Conservation (phyloP, 768 basidiomycete genomes). For the Lyophyllum semitale region DNA sequence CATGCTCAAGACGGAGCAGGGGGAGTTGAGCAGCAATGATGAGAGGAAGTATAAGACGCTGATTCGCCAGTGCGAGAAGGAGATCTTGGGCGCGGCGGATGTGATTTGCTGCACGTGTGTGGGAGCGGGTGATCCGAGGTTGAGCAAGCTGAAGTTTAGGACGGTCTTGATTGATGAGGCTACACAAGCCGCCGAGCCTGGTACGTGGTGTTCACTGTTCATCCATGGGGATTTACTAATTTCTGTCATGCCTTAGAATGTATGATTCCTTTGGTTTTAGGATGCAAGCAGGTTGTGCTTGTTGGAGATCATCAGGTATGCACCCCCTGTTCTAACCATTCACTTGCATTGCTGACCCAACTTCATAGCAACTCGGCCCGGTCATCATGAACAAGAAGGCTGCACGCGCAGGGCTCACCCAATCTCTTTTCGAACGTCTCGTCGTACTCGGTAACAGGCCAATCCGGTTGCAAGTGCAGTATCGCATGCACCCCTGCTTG, state of each 20-base stretch:
- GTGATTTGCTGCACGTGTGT: slow-evolving; percentile 99
- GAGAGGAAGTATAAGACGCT: slow-evolving; percentile 98
- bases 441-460: slow-evolving; percentile 94
- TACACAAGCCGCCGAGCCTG: slow-evolving; percentile 96
- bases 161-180: slow-evolving; percentile 99
- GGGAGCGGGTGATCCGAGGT: slow-evolving; percentile 93
- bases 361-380: slow-evolving; percentile 88
- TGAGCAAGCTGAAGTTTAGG: slow-evolving; percentile 97
- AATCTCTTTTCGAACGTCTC: slow-evolving; percentile 96
- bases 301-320: slow-evolving; percentile 88
- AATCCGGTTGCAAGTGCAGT: slow-evolving; percentile 98
- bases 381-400: slow-evolving; percentile 99
- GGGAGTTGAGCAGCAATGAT: slow-evolving; percentile 94
- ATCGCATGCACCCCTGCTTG: slow-evolving; percentile 99
- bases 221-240: not conserved
- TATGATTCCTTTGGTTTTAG: slow-evolving; percentile 98
- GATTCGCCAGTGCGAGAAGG: slow-evolving; percentile 94
- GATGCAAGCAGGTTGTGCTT: slow-evolving; percentile 97
- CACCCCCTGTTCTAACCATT: not conserved
- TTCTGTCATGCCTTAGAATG: slow-evolving; percentile 63
- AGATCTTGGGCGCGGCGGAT: slow-evolving; percentile 92
- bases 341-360: not conserved
- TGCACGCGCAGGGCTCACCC: slow-evolving; percentile 96
- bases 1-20: slow-evolving; percentile 96
- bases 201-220: slow-evolving; percentile 41